phyloP scores from a whole-genome alignment of 352 stramenopile species.

The Phytophthora quininea region DNA sequence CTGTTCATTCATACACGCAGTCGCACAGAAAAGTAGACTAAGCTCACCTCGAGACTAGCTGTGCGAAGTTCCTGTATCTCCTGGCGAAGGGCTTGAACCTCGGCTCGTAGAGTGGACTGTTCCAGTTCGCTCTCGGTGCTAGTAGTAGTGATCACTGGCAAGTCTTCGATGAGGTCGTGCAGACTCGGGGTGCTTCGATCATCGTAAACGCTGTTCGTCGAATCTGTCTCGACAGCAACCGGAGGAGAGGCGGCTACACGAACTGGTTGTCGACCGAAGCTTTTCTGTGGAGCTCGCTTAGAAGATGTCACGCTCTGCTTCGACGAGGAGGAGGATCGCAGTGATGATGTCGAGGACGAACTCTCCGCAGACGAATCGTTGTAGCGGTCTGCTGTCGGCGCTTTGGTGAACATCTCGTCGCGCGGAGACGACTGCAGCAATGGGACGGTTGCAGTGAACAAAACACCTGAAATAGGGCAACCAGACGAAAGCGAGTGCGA shows the following conservation, averaged over 20 bases:
- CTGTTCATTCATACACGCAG: no score
- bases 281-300: conserved; percentile 22
- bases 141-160: neutral
- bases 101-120: conserved; percentile 4
- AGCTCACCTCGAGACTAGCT: conserved; percentile 20
- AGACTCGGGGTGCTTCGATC: neutral
- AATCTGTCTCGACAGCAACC: neutral
- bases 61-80: conserved; percentile 23
- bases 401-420: neutral
- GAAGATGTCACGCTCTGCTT: conserved; percentile 12
- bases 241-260: conserved; percentile 15
- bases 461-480: neutral
- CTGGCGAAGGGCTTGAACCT: conserved; percentile 17
- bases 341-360: conserved; percentile 23
- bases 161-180: conserved; percentile 1
- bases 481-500: neutral
- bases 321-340: conserved; percentile 10
- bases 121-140: conserved; percentile 8
- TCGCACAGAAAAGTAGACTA: no score
- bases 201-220: conserved; percentile 6
- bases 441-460: no score
- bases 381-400: neutral
- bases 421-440: no score
- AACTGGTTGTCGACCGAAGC: conserved; percentile 23
- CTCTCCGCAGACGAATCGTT: conserved; percentile 11